These are phyloP conservation scores for Galium porrigens DNA, from an alignment of 305 asterid genomes.

Conservation along the genomic window DNA sequence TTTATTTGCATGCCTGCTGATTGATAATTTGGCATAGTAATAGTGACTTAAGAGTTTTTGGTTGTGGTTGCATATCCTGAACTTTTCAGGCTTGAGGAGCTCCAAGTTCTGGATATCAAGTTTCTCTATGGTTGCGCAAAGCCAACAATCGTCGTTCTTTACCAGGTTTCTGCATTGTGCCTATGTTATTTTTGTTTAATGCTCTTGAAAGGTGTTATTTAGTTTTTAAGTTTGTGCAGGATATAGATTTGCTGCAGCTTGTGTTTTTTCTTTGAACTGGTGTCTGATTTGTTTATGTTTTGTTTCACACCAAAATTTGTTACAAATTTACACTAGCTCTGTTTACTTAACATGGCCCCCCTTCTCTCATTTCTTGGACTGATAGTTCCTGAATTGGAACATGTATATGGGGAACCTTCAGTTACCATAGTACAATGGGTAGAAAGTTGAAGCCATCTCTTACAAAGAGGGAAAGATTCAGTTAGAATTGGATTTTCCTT, in stretches of 20 bases:
- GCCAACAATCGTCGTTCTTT: constrained; percentile 85
- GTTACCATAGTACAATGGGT: not conserved
- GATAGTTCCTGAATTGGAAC: not conserved
- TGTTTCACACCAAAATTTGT: not conserved
- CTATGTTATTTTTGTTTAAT: not conserved
- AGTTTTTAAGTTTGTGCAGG: not conserved
- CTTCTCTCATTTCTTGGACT: not conserved
- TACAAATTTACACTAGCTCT: not conserved
- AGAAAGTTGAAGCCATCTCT: not conserved
- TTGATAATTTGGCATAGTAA: not conserved
- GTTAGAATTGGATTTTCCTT: not conserved
- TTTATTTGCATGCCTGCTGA: not conserved
- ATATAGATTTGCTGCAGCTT: not conserved
- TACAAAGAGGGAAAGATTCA: not conserved
- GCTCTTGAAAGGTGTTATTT: not conserved
- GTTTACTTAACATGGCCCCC: not conserved
- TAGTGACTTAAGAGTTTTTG: constrained; percentile 3
- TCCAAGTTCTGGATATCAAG: constrained; percentile 87
- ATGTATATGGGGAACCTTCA: not conserved
- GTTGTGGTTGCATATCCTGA: constrained; percentile 6
- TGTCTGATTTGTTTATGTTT: not conserved
- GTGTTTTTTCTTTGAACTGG: not conserved
- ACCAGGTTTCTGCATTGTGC: constrained; percentile 41
- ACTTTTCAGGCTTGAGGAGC: constrained; percentile 72
- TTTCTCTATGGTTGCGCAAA: constrained; percentile 73